A percentile compares a stretch with the other conserved stretches of the same genome.
Evolutionary conservation across 495 filamentous ascomycete species (phyloP).

Genomic region (Aspergillus avenaceus): DNA sequence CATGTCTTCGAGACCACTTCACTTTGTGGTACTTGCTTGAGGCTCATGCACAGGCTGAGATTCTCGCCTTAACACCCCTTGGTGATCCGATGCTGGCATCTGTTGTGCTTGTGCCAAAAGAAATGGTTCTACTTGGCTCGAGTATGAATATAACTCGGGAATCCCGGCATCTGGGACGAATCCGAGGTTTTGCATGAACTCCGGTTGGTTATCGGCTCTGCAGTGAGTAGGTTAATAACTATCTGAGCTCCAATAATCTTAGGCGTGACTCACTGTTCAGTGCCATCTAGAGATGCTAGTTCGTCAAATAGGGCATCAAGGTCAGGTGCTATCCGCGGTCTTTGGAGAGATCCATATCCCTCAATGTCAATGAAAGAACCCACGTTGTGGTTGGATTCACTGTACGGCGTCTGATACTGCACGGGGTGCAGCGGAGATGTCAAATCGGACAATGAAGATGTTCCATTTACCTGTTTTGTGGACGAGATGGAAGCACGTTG

Average conservation of each 20-base stretch:
- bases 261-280: constrained; percentile 28
- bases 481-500: constrained; percentile 18
- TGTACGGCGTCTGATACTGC: constrained; percentile 29
- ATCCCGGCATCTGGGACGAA: constrained; percentile 34
- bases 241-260: not conserved
- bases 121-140: constrained; percentile 36
- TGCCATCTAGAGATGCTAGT: constrained; percentile 39
- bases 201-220: constrained; percentile 36
- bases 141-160: constrained; percentile 36
- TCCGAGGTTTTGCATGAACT: constrained; percentile 44
- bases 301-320: constrained; percentile 42
- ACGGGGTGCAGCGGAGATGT: constrained; percentile 20
- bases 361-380: constrained; percentile 31
- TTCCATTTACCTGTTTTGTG: constrained; percentile 20
- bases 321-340: constrained; percentile 38
- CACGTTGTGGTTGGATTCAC: constrained; percentile 27
- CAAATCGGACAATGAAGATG: constrained; percentile 22
- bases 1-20: not conserved
- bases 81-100: constrained; percentile 16
- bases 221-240: not conserved
- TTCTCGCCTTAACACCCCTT: constrained; percentile 19
- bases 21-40: constrained; percentile 17
- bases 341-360: constrained; percentile 26
- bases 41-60: constrained; percentile 16
- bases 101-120: constrained; percentile 32